Evolutionary conservation across 2,329 filamentous ascomycete genomes (phyloP).

Genomic region (Alternaria metachromatica): DNA sequence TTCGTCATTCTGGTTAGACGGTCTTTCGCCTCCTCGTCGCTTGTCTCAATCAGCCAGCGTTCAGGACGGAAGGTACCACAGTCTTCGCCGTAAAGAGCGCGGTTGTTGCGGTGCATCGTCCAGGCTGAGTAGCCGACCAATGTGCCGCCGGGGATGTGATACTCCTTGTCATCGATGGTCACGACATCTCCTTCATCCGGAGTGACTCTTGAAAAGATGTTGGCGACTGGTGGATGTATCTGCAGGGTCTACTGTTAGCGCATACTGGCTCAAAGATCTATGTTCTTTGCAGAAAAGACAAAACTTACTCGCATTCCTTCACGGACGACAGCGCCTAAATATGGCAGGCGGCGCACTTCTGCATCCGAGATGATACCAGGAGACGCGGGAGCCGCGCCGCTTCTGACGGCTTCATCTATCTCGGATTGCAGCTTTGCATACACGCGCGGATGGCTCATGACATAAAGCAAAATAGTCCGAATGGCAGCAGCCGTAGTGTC

Average conservation of each 20-base stretch:
- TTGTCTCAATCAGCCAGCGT: slow-evolving; percentile 53
- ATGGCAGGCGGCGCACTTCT: slow-evolving; percentile 51
- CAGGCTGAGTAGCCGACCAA: slow-evolving; percentile 44
- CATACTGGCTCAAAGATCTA: background rate
- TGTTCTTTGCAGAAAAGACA: background rate
- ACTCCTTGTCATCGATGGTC: slow-evolving; percentile 33
- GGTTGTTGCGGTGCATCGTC: slow-evolving; percentile 43
- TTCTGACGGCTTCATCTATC: slow-evolving; percentile 50
- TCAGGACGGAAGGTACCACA: slow-evolving; percentile 57
- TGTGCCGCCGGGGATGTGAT: slow-evolving; percentile 45
- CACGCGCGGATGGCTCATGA: slow-evolving; percentile 59
- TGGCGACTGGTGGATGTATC: slow-evolving; percentile 52
- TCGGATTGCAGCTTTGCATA: slow-evolving; percentile 56
- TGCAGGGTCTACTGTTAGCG: background rate
- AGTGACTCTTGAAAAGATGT: slow-evolving; percentile 40
- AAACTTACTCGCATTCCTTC: slow-evolving; percentile 50
- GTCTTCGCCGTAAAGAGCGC: slow-evolving; percentile 47
- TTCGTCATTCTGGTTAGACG: slow-evolving; percentile 39
- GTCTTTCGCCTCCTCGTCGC: slow-evolving; percentile 25
- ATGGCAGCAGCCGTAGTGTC: slow-evolving; percentile 65
- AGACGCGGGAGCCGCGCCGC: slow-evolving; percentile 42
- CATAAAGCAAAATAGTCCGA: slow-evolving; percentile 59
- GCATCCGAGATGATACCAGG: slow-evolving; percentile 56
- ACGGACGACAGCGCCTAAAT: slow-evolving; percentile 56
- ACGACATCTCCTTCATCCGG: slow-evolving; percentile 43